A percentile compares a stretch with the other conserved stretches of the same genome.
Conservation (phyloP, 148 eudicot genomes). For the Cornus suecica region DNA sequence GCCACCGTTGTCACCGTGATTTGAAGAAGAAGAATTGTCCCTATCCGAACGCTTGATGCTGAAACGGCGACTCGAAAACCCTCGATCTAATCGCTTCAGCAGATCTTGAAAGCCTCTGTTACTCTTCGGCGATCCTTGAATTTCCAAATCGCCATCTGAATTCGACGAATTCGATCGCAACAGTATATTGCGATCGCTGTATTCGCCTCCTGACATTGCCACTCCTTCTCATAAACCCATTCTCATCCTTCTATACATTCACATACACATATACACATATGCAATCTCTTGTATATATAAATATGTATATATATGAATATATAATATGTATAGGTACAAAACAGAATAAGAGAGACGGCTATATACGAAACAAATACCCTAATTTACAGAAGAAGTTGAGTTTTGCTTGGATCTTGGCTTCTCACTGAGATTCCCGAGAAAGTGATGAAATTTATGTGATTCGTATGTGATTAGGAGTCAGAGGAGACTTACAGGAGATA, state of each 20-base stretch:
- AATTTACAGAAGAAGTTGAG: too few relatives aligned
- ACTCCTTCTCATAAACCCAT: not conserved
- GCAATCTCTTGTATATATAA: too few relatives aligned
- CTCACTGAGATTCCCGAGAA: not conserved
- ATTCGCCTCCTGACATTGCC: slow-evolving; percentile 31
- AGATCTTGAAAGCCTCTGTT: slow-evolving; percentile 36
- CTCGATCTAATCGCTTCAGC: slow-evolving; percentile 45
- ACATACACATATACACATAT: too few relatives aligned
- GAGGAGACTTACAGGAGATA: not conserved
- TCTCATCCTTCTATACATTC: not conserved
- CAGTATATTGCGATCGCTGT: slow-evolving; percentile 29
- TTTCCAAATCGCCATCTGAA: slow-evolving; percentile 37
- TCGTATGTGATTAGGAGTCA: not conserved
- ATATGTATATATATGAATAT: not conserved
- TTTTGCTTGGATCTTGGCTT: not conserved
- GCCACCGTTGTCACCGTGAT: slow-evolving; percentile 1
- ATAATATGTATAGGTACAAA: too few relatives aligned
- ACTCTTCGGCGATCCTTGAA: slow-evolving; percentile 6
- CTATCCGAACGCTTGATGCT: slow-evolving; percentile 22
- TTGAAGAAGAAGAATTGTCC: slow-evolving; percentile 17
- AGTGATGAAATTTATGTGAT: too few relatives aligned
- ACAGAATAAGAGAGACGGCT: not conserved
- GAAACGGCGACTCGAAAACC: slow-evolving; percentile 31
- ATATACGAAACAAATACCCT: not conserved
- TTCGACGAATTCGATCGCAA: slow-evolving; percentile 41